Evolutionary conservation across 371 early-diverging fungal genomes (phyloP).

Genomic region (Coemansia sp.): DNA sequence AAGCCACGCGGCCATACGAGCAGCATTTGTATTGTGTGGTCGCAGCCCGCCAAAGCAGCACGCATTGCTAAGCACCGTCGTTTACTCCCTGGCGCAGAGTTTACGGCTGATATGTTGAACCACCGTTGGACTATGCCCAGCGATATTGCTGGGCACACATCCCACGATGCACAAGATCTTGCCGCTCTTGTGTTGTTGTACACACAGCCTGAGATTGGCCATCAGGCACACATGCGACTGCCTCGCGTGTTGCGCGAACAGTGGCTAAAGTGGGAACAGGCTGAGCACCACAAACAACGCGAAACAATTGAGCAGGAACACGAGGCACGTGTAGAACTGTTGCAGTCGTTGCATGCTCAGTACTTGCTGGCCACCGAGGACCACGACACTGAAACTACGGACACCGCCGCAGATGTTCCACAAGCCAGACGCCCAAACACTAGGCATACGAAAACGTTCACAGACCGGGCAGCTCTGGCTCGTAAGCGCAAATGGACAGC

Average conservation of each 20-base stretch:
- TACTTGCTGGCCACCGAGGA: neutral
- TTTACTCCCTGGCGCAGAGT: neutral
- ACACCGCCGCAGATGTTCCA: neutral
- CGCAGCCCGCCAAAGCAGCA: conserved; percentile 12
- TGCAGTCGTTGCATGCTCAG: conserved; percentile 6
- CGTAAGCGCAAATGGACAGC: conserved; percentile 2
- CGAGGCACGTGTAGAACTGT: conserved; percentile 3
- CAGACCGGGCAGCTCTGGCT: no score
- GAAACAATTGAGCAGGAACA: neutral
- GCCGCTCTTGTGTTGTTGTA: conserved; percentile 16
- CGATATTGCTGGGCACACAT: conserved; percentile 3
- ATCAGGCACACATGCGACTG: conserved; percentile 7
- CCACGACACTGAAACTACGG: neutral
- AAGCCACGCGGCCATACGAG: neutral
- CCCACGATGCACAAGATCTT: conserved; percentile 19
- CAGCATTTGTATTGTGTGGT: conserved; percentile 19
- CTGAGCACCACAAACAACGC: neutral
- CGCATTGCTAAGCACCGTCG: neutral
- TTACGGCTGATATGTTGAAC: neutral
- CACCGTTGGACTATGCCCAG: conserved; percentile 19
- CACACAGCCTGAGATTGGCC: conserved; percentile 9
- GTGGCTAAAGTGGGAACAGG: conserved; percentile 28
- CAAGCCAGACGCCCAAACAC: neutral
- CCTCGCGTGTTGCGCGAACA: conserved; percentile 10
- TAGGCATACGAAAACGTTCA: no score